Percentiles rank a stretch among this genome's conserved stretches.
Evolutionary conservation across 495 filamentous ascomycete species (phyloP).

Genomic region (Penicillium malachiteum): DNA sequence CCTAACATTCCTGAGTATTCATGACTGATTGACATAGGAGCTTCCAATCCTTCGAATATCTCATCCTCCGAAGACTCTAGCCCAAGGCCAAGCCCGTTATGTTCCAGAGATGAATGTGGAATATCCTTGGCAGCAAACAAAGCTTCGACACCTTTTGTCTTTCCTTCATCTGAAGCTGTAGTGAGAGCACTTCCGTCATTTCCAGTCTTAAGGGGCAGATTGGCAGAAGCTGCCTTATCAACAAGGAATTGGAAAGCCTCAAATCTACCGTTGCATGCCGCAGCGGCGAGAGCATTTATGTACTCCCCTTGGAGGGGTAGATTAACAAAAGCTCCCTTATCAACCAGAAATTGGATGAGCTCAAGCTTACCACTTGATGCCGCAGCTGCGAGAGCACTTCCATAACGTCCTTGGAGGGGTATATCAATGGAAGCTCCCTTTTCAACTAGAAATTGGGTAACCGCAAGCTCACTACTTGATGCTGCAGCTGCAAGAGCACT

Average conservation of each 20-base stretch:
- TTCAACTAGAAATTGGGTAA: too few species aligned
- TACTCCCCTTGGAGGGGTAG: neutral
- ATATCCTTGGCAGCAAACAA: neutral
- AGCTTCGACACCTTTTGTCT: neutral
- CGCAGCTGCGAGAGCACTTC: neutral
- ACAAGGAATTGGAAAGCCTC: neutral
- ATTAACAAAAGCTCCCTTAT: neutral
- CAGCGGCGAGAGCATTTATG: neutral
- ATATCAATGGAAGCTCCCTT: neutral
- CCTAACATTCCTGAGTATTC: too few species aligned
- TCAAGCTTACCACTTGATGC: neutral
- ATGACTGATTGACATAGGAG: too few species aligned
- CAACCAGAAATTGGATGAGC: neutral
- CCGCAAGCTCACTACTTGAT: too few species aligned
- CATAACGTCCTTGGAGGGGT: neutral
- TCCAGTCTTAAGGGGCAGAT: neutral
- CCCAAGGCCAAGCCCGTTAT: neutral
- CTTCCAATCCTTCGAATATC: too few species aligned
- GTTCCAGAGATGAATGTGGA: neutral
- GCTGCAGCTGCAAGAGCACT: neutral
- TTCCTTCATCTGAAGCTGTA: neutral
- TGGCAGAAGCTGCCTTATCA: neutral
- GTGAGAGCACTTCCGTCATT: neutral
- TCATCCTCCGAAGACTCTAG: too few species aligned
- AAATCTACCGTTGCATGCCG: neutral